Conservation (phyloP, 345 rosid species). For the Salix brachista region DNA sequence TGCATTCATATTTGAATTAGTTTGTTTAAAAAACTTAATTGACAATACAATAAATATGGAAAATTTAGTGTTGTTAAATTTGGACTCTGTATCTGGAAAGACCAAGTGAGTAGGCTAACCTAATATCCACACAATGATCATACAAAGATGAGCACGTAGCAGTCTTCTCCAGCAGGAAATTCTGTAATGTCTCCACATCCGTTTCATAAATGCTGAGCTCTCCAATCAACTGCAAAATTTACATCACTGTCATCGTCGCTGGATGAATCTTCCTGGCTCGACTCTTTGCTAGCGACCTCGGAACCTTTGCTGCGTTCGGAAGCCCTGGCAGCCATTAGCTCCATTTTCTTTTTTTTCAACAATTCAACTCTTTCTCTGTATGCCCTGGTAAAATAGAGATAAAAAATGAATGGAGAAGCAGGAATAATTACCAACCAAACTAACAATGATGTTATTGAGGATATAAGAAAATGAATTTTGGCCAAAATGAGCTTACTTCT, state of each 20-base stretch:
- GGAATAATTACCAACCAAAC: neutral
- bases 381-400: constrained; percentile 30
- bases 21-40: neutral
- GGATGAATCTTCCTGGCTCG: constrained; percentile 44
- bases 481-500: constrained; percentile 48
- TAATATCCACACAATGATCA: neutral
- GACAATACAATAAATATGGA: neutral
- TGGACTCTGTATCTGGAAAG: too few relatives aligned
- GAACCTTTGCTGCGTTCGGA: constrained; percentile 49
- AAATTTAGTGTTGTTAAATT: neutral
- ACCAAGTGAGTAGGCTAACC: neutral
- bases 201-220: constrained; percentile 82
- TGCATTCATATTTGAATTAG: neutral
- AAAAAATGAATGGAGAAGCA: neutral
- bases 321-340: constrained; percentile 55
- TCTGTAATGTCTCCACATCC: neutral
- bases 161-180: neutral
- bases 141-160: neutral
- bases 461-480: neutral
- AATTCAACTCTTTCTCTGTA: constrained; percentile 62
- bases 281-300: constrained; percentile 29
- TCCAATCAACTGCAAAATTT: constrained; percentile 80
- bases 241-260: constrained; percentile 65
- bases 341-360: constrained; percentile 63
- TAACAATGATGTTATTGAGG: neutral